A percentile compares a stretch with the other conserved stretches of the same genome.
Evolutionary conservation across 2,329 filamentous ascomycete species (phyloP).

Genomic region (Triangularia setosa): DNA sequence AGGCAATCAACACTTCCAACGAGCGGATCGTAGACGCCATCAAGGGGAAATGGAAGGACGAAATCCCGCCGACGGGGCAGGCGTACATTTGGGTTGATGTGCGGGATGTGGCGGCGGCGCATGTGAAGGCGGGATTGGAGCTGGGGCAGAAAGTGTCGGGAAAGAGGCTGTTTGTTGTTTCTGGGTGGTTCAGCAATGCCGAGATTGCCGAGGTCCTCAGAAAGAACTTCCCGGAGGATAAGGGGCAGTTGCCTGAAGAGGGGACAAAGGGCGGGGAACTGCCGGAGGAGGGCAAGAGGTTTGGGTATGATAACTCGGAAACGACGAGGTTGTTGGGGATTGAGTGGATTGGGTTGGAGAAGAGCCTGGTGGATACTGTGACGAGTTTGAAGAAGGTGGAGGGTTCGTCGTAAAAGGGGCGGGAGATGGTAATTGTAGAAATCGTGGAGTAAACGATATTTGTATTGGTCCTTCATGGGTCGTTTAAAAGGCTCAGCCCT

Average conservation of each 20-base stretch:
- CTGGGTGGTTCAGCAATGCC: conserved; percentile 45
- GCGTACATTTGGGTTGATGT: conserved; percentile 53
- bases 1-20: conserved; percentile 52
- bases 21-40: conserved; percentile 48
- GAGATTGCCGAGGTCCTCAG: conserved; percentile 42
- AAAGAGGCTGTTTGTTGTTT: conserved; percentile 48
- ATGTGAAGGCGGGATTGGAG: conserved; percentile 49
- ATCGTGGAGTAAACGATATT: not conserved
- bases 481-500: conserved; percentile 12
- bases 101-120: conserved; percentile 51
- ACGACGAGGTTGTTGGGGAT: conserved; percentile 59
- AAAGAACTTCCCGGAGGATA: conserved; percentile 48
- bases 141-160: conserved; percentile 42
- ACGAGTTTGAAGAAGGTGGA: conserved; percentile 56
- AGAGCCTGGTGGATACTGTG: conserved; percentile 59
- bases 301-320: conserved; percentile 54
- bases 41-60: conserved; percentile 45
- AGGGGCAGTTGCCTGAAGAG: conserved; percentile 44
- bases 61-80: conserved; percentile 39
- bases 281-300: conserved; percentile 40
- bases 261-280: conserved; percentile 42
- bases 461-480: not conserved
- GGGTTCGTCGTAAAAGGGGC: conserved; percentile 21
- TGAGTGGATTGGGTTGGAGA: conserved; percentile 58
- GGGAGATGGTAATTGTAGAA: not conserved